phyloP scores from a whole-genome alignment of 495 filamentous ascomycete genomes.

The Gamarada debralockiae region DNA sequence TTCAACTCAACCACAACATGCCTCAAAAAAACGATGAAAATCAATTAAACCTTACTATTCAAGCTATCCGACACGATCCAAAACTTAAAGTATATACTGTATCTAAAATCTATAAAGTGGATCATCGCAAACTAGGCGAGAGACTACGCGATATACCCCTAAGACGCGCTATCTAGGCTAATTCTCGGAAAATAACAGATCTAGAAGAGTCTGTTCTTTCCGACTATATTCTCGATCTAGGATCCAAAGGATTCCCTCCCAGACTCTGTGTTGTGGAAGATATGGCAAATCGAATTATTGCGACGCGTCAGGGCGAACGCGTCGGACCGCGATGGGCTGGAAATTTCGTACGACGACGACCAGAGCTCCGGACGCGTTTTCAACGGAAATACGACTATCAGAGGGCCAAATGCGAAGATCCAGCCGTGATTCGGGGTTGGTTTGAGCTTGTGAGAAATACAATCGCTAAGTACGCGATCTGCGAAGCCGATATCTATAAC shows the following conservation, averaged over 20 bases:
- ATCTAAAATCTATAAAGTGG: slow-evolving; percentile 1
- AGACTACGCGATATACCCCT: not conserved
- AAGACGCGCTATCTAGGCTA: slow-evolving; percentile 10
- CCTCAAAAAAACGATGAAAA: not conserved
- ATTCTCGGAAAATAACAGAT: slow-evolving; percentile 6
- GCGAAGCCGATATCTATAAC: slow-evolving; percentile 21
- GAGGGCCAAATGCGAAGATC: slow-evolving; percentile 15
- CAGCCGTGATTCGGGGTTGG: slow-evolving; percentile 3
- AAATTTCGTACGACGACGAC: not conserved
- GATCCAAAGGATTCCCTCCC: not conserved
- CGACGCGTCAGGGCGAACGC: not conserved
- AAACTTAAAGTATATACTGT: slow-evolving; percentile 1
- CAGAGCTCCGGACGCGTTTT: not conserved
- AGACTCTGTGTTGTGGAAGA: not conserved
- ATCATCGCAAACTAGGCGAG: not conserved
- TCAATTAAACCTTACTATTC: not conserved
- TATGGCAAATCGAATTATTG: not conserved
- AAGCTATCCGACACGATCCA: not conserved
- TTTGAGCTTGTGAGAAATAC: slow-evolving; percentile 11
- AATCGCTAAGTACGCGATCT: slow-evolving; percentile 12
- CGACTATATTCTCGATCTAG: slow-evolving; percentile 11
- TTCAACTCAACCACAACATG: too few relatives aligned
- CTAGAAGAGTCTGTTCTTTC: slow-evolving; percentile 7
- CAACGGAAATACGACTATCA: not conserved
- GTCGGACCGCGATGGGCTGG: not conserved